Evolutionary conservation across 805 yeast species (phyloP).

Genomic region (Pichia rugopelliculosa): DNA sequence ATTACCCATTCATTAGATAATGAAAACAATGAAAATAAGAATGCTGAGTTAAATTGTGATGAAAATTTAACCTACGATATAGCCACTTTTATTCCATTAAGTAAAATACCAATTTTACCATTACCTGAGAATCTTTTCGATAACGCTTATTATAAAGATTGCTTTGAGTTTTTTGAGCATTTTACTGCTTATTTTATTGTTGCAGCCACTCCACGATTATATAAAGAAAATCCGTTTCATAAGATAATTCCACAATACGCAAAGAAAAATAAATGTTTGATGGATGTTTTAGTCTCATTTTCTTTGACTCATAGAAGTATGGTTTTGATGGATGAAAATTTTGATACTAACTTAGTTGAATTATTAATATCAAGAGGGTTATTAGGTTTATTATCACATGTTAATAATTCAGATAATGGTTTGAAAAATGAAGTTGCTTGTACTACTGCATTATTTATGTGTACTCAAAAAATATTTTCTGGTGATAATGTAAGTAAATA

Average conservation of each 20-base stretch:
- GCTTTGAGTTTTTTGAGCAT: conserved; percentile 54
- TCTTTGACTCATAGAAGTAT: conserved; percentile 33
- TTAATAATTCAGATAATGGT: neutral
- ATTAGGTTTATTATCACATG: neutral
- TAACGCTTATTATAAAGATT: conserved; percentile 52
- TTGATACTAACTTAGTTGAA: conserved; percentile 2
- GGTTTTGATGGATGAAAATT: conserved; percentile 7
- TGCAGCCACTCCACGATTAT: conserved; percentile 51
- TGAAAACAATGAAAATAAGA: neutral
- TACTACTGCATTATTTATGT: conserved; percentile 5
- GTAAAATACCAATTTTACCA: conserved; percentile 25
- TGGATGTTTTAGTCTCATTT: conserved; percentile 46
- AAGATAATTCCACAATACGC: conserved; percentile 61
- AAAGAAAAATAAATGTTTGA: conserved; percentile 42
- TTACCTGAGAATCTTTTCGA: conserved; percentile 52
- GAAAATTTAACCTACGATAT: neutral
- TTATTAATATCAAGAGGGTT: conserved; percentile 6
- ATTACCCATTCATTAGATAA: too few relatives aligned
- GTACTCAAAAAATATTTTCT: conserved; percentile 8
- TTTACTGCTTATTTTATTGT: conserved; percentile 53
- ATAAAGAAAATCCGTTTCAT: conserved; percentile 62
- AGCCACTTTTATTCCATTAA: neutral
- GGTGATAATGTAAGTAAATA: conserved; percentile 3
- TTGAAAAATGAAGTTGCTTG: conserved; percentile 7
- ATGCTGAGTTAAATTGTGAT: neutral